Base-by-base conservation (phyloP, 2,329 filamentous ascomycete species). In the Epichloe brachyelytri region DNA sequence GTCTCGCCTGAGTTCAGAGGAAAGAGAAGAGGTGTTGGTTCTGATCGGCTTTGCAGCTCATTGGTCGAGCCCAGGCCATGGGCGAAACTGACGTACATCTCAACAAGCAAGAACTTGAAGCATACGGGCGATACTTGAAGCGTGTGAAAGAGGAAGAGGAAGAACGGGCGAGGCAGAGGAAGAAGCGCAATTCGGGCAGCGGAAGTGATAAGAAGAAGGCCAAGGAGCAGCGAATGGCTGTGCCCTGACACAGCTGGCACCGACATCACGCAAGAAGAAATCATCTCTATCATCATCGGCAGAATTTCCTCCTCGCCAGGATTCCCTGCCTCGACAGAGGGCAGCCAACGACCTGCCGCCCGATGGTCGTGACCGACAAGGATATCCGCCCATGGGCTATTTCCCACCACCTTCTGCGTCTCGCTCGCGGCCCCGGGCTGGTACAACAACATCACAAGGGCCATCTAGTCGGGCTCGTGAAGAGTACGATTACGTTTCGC, bases 61-160 rank as follows among this genome's bases (percentile, higher is more conserved):
- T 96, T 62, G 80, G 83, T 56, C 79, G 82, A 57, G 88, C 90
- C 15, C 82, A 87, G 63, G 79, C 80, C 55, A 81, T 81, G 61
- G 89, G 89, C 56, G 85, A 83, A 65, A 74, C 77, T 43, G 86
- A 94, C 52, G 87, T 96, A 51, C 85, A 83, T 63, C 76, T 97
- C 56, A 88, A 78, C 58, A 79, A 83, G 60, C 81, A 85, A 50
- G 90, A 96, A 66, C 73, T 95, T 59, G 85, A 83, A 55, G 89
- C 88, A 45, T 74, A 95, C 58, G 85, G 91, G 63, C 79, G 82
- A 55, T 75, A 77, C 60, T 71, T 78, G 55, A 79, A 81, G 63
- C 79, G 83, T 52, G 70, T 81, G 59, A 71, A 72, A 36, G 69
- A 72, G 49, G 71, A 72, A 36, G 69, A 72, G 49, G 65, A 68